Percentiles rank a stretch among this genome's conserved stretches.
These are phyloP conservation scores for Clitopilus hobsonii DNA, from an alignment of 768 basidiomycete genomes.

Conservation along the genomic window DNA sequence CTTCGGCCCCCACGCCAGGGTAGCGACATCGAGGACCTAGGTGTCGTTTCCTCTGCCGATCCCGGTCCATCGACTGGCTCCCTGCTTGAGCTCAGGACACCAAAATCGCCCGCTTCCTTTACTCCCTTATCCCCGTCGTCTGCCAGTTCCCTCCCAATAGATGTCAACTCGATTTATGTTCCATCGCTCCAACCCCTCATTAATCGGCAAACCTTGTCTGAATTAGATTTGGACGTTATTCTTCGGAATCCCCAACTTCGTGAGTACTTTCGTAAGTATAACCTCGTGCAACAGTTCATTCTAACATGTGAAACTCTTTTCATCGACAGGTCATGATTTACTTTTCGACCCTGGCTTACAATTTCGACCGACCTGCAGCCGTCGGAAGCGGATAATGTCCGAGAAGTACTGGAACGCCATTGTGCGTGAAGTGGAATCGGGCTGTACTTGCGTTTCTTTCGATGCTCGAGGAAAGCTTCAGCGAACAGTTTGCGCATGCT, in stretches of 20 bases:
- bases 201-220: constrained; percentile 77
- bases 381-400: constrained; percentile 64
- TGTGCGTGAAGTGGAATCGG: constrained; percentile 67
- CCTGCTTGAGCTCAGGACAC: constrained; percentile 25
- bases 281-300: constrained; percentile 5
- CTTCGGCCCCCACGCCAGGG: constrained; percentile 26
- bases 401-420: constrained; percentile 88
- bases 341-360: constrained; percentile 84
- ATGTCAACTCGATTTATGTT: constrained; percentile 48
- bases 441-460: constrained; percentile 83
- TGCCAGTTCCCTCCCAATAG: constrained; percentile 32
- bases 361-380: constrained; percentile 73
- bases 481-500: constrained; percentile 53
- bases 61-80: constrained; percentile 44
- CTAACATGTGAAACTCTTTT: constrained; percentile 2
- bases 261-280: constrained; percentile 37
- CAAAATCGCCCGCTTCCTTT: constrained; percentile 13
- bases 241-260: constrained; percentile 88
- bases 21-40: constrained; percentile 43
- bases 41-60: constrained; percentile 34
- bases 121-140: constrained; percentile 23
- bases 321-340: constrained; percentile 70
- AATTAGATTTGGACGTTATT: constrained; percentile 82
- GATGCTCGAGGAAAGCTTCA: constrained; percentile 54
- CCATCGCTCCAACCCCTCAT: constrained; percentile 73